Evolutionary conservation across 768 basidiomycete species (phyloP).

Genomic region (Gymnopilus dilepis): DNA sequence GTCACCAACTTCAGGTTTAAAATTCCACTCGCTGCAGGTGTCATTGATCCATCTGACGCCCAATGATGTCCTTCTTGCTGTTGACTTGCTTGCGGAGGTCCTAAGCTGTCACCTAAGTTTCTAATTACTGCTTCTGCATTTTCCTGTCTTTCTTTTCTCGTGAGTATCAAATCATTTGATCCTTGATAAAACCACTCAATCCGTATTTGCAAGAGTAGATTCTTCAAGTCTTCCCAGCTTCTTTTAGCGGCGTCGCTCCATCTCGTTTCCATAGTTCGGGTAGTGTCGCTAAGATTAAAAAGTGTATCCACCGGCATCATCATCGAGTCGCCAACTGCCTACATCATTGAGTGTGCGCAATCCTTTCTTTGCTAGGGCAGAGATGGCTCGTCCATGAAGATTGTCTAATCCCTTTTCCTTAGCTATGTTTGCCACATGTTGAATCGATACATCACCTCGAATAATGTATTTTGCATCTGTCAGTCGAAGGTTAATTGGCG

Average conservation of each 20-base stretch:
- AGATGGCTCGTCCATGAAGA: slow-evolving; percentile 8
- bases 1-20: slow-evolving; percentile 27
- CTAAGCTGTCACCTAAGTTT: neutral
- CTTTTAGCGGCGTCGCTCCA: slow-evolving; percentile 11
- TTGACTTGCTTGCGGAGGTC: neutral
- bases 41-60: slow-evolving; percentile 34
- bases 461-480: slow-evolving; percentile 15
- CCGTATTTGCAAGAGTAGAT: neutral
- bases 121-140: slow-evolving; percentile 6
- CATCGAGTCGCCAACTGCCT: slow-evolving; percentile 3
- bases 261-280: neutral
- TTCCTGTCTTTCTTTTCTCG: neutral
- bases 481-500: neutral
- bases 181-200: neutral
- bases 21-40: slow-evolving; percentile 22
- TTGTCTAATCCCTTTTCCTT: neutral
- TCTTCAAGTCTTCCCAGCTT: neutral
- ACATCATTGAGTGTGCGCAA: slow-evolving; percentile 7
- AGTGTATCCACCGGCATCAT: neutral
- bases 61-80: slow-evolving; percentile 4
- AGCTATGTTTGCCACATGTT: slow-evolving; percentile 15
- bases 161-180: neutral
- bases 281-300: neutral
- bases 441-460: slow-evolving; percentile 18
- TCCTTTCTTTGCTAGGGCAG: slow-evolving; percentile 4